Conservation (phyloP, 208 protist species). For the Strigomonas culicis region DNA sequence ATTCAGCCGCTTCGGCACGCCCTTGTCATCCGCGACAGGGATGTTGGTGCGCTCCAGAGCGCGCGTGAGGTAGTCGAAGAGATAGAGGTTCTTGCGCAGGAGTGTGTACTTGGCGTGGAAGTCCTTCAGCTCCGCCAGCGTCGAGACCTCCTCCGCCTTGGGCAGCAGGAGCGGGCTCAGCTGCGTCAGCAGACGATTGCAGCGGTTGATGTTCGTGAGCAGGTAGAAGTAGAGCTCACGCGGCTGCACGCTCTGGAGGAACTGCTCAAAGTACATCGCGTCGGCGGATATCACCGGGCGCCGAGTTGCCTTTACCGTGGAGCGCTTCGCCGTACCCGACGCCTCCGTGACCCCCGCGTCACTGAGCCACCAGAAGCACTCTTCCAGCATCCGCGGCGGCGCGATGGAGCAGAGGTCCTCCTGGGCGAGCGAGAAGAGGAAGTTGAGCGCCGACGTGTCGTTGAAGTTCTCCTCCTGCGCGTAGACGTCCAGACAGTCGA, state of each 20-base stretch:
- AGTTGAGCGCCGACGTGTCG: conserved; percentile 21
- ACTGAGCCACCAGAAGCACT: conserved; percentile 24
- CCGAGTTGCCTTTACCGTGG: neutral
- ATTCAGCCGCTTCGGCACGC: no score
- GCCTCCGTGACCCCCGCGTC: neutral
- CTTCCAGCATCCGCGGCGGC: conserved; percentile 21
- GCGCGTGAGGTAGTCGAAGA: conserved; percentile 15
- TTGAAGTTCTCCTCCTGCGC: conserved; percentile 15
- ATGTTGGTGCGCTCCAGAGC: neutral
- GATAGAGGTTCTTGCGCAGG: conserved; percentile 24
- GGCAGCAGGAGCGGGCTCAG: conserved; percentile 17
- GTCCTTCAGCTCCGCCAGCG: conserved; percentile 5
- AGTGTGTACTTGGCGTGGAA: conserved; percentile 20
- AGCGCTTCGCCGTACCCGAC: neutral
- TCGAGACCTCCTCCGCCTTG: neutral
- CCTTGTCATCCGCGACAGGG: neutral
- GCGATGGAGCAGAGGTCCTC: conserved; percentile 20
- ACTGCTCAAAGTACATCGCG: conserved; percentile 1
- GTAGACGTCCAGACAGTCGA: conserved; percentile 22
- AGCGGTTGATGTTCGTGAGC: conserved; percentile 18
- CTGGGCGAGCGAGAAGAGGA: conserved; percentile 20
- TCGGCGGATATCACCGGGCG: conserved; percentile 9
- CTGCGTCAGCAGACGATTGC: conserved; percentile 23
- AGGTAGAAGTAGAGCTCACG: conserved; percentile 1
- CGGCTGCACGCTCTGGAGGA: neutral